A percentile compares a stretch with the other conserved stretches of the same genome.
Evolutionary conservation across 1,284 basidiomycete species (phyloP).

Genomic region (Leccinum pachyderme): DNA sequence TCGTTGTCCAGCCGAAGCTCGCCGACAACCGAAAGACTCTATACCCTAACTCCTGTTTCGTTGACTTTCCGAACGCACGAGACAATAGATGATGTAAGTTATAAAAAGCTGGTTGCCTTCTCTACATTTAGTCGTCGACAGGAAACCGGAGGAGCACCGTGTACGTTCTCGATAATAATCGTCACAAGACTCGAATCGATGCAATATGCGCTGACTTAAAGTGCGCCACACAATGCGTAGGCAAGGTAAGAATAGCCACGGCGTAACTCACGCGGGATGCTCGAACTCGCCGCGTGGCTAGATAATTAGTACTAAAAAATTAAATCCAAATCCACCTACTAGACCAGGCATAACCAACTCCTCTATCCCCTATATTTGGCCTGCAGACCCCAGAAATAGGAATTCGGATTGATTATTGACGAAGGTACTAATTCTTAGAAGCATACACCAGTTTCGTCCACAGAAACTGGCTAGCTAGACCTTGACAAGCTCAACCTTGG

Average conservation of each 20-base stretch:
- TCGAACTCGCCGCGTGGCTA: too few relatives aligned
- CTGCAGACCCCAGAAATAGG: not conserved
- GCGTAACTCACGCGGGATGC: constrained; percentile 7
- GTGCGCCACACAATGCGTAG: not conserved
- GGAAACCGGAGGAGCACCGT: not conserved
- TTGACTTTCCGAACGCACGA: not conserved
- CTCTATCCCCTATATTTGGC: not conserved
- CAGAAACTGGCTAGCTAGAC: too few relatives aligned
- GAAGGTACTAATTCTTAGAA: too few relatives aligned
- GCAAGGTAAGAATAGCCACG: constrained; percentile 1
- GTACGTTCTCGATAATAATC: not conserved
- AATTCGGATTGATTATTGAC: not conserved
- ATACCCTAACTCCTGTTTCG: not conserved
- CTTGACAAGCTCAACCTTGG: too few relatives aligned
- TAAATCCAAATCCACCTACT: too few relatives aligned
- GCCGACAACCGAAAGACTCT: not conserved
- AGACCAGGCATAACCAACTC: too few relatives aligned
- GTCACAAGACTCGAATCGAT: not conserved
- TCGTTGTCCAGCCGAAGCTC: not conserved
- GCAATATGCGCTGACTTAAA: not conserved
- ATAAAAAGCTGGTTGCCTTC: not conserved
- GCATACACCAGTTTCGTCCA: too few relatives aligned
- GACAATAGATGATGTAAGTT: not conserved
- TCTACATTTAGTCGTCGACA: not conserved
- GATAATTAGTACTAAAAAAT: too few relatives aligned